These are phyloP conservation scores for Shiraia sp. DNA, from an alignment of 2,329 filamentous ascomycete genomes.

Conservation along the genomic window DNA sequence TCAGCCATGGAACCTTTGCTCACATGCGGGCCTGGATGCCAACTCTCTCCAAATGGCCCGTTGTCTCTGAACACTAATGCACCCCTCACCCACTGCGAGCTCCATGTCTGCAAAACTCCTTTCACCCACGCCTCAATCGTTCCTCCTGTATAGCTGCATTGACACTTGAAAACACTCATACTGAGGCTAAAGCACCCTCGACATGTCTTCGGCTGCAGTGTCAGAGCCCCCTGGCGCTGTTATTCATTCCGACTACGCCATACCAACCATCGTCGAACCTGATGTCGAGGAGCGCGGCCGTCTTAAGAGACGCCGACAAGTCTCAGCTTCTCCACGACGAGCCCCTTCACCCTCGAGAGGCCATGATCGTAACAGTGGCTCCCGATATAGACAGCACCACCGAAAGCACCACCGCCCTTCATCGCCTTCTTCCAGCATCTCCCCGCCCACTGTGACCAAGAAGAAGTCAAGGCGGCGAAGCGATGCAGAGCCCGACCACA, in stretches of 20 bases:
- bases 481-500: slow-evolving; percentile 42
- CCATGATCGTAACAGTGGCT: slow-evolving; percentile 38
- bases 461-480: slow-evolving; percentile 37
- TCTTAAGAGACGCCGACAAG: slow-evolving; percentile 35
- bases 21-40: slow-evolving; percentile 17
- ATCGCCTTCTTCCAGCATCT: slow-evolving; percentile 27
- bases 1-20: slow-evolving; percentile 16
- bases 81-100: slow-evolving; percentile 15
- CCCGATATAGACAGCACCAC: slow-evolving; percentile 36
- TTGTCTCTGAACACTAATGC: slow-evolving; percentile 20
- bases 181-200: slow-evolving; percentile 1
- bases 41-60: slow-evolving; percentile 21
- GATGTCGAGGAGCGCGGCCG: slow-evolving; percentile 38
- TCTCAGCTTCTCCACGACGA: slow-evolving; percentile 34
- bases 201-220: slow-evolving; percentile 32
- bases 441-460: slow-evolving; percentile 21
- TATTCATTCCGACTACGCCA: slow-evolving; percentile 52
- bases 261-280: slow-evolving; percentile 47
- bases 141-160: slow-evolving; percentile 13
- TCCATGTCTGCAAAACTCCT: slow-evolving; percentile 5
- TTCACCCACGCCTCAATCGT: neutral
- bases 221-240: slow-evolving; percentile 29
- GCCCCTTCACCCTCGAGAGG: slow-evolving; percentile 38
- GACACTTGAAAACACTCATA: slow-evolving; percentile 3
- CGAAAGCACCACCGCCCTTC: slow-evolving; percentile 35